Conservation (phyloP, 1,284 basidiomycete genomes). For the Flammula alnicola region DNA sequence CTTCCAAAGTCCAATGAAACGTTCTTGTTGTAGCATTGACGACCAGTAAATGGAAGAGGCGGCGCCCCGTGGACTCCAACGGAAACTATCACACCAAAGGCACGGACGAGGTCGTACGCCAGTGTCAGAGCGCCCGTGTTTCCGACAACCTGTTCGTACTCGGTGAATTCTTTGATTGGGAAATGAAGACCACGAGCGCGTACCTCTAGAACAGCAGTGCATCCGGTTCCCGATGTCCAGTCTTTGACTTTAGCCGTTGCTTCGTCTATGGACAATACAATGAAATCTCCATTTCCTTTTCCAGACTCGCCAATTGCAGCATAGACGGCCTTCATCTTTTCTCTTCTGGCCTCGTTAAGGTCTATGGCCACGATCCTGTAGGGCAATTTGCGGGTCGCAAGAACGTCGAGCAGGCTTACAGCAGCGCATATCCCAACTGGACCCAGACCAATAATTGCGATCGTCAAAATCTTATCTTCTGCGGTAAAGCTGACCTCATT, state of each 20-base stretch:
- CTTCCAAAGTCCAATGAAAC: conserved; percentile 83
- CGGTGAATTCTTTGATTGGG: neutral
- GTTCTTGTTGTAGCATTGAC: conserved; percentile 82
- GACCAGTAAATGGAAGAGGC: conserved; percentile 63
- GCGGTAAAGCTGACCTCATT: conserved; percentile 32
- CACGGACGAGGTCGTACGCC: conserved; percentile 79
- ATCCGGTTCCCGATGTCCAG: conserved; percentile 62
- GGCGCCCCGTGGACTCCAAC: conserved; percentile 75
- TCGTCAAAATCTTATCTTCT: conserved; percentile 56
- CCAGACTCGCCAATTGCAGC: conserved; percentile 48
- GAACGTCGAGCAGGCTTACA: conserved; percentile 66
- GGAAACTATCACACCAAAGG: conserved; percentile 81
- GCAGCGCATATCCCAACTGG: conserved; percentile 77
- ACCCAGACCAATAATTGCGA: conserved; percentile 75
- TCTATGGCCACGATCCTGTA: conserved; percentile 70
- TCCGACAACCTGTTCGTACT: conserved; percentile 73
- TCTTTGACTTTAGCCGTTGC: conserved; percentile 51
- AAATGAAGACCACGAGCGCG: neutral
- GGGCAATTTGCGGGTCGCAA: conserved; percentile 47
- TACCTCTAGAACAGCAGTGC: conserved; percentile 71
- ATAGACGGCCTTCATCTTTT: conserved; percentile 62
- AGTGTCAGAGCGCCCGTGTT: conserved; percentile 70
- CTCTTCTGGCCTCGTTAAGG: conserved; percentile 55
- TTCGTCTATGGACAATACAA: conserved; percentile 54
- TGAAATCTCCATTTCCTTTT: conserved; percentile 52